Percentiles rank a stretch among this genome's conserved stretches.
These are phyloP conservation scores for Sideroxylon spinosum DNA, from an alignment of 179 eudicot species.

Conservation along the genomic window DNA sequence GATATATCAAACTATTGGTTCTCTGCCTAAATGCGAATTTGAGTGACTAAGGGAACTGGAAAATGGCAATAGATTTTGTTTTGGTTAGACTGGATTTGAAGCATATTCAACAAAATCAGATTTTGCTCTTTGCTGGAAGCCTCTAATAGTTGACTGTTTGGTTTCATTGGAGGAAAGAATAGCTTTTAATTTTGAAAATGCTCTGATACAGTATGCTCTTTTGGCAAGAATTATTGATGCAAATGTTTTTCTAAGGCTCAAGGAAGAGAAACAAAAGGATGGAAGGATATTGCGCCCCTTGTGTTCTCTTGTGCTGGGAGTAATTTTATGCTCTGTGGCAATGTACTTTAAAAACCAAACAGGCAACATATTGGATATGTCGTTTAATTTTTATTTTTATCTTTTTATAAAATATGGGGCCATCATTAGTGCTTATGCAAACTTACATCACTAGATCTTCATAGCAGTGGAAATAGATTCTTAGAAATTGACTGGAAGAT, in stretches of 20 bases:
- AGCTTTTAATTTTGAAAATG: not conserved
- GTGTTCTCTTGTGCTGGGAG: not conserved
- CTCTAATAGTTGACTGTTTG: not conserved
- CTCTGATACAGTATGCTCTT: not conserved
- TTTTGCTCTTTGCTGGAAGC: not conserved
- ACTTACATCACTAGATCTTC: not conserved
- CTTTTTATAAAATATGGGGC: not conserved
- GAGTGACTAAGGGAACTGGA: not conserved
- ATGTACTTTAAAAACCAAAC: not conserved
- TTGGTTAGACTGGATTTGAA: not conserved
- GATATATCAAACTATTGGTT: not conserved
- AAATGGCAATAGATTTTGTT: not conserved
- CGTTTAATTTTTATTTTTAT: no score
- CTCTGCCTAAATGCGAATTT: not conserved
- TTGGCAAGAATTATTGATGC: not conserved
- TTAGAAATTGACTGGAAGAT: not conserved
- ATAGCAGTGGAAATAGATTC: not conserved
- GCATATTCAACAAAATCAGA: not conserved
- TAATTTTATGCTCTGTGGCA: not conserved
- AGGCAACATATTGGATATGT: not conserved
- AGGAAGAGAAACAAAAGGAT: not conserved
- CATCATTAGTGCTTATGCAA: not conserved
- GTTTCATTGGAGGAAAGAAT: not conserved
- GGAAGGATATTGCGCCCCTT: not conserved
- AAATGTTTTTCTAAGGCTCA: not conserved